Percentiles rank a stretch among this genome's conserved stretches.
phyloP scores from a whole-genome alignment of 352 stramenopile genomes.

The Phytophthora hibernalis region DNA sequence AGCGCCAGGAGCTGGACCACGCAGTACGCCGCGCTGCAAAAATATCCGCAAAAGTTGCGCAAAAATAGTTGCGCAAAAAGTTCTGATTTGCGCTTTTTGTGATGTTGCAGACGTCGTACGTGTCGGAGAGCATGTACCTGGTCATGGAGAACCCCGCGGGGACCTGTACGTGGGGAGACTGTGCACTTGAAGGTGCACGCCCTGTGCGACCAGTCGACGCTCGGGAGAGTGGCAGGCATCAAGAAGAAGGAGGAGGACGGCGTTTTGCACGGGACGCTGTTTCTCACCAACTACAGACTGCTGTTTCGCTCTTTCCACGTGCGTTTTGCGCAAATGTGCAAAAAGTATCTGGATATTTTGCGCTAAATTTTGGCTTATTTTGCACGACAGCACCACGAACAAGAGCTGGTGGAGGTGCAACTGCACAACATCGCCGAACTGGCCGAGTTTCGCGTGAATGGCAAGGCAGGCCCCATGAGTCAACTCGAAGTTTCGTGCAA shows the following conservation, averaged over 20 bases:
- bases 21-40: slow-evolving; percentile 48
- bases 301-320: slow-evolving; percentile 82
- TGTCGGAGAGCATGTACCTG: slow-evolving; percentile 85
- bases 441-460: slow-evolving; percentile 57
- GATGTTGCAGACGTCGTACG: slow-evolving; percentile 63
- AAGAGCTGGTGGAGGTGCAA: slow-evolving; percentile 68
- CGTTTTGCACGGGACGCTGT: slow-evolving; percentile 70
- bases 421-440: slow-evolving; percentile 84
- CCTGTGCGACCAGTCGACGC: slow-evolving; percentile 66
- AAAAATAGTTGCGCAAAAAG: neutral
- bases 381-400: slow-evolving; percentile 34
- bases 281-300: slow-evolving; percentile 75
- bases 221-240: slow-evolving; percentile 39
- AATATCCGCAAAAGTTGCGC: neutral
- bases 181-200: slow-evolving; percentile 82
- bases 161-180: slow-evolving; percentile 63
- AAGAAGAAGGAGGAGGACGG: slow-evolving; percentile 28
- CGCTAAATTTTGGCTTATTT: slow-evolving; percentile 12
- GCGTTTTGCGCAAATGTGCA: slow-evolving; percentile 17
- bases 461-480: slow-evolving; percentile 56
- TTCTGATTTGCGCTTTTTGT: slow-evolving; percentile 9
- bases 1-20: slow-evolving; percentile 81
- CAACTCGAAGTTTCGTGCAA: slow-evolving; percentile 88
- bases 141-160: slow-evolving; percentile 71
- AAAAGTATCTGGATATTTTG: slow-evolving; percentile 9